Evolutionary conservation across 2,329 filamentous ascomycete species (phyloP).

Genomic region (Aspergillus jensenii): DNA sequence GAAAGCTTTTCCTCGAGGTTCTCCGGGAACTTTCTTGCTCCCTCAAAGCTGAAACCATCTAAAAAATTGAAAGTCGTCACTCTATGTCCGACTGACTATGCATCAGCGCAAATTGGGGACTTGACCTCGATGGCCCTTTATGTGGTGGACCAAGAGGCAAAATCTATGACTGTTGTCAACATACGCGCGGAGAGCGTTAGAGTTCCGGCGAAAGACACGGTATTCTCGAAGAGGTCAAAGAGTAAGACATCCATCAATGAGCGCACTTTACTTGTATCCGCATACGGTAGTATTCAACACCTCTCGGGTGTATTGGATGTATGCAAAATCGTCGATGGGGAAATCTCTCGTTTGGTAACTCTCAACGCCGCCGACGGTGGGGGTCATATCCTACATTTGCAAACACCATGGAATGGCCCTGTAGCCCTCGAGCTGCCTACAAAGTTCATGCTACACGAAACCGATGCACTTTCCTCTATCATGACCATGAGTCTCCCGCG

Average conservation of each 20-base stretch:
- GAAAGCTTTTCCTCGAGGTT: constrained; percentile 64
- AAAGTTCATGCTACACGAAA: constrained; percentile 59
- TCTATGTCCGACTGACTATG: constrained; percentile 50
- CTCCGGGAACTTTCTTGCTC: constrained; percentile 30
- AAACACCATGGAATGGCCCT: constrained; percentile 72
- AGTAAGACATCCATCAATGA: constrained; percentile 20
- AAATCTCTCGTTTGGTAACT: constrained; percentile 67
- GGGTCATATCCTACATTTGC: constrained; percentile 66
- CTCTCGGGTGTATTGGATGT: constrained; percentile 71
- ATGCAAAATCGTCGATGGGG: constrained; percentile 67
- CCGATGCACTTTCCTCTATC: constrained; percentile 59
- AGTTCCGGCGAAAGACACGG: constrained; percentile 26
- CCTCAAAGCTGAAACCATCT: constrained; percentile 23
- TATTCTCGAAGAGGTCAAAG: constrained; percentile 28
- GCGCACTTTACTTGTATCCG: constrained; percentile 33
- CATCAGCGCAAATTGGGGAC: constrained; percentile 31
- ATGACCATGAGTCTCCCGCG: constrained; percentile 52
- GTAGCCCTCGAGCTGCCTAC: constrained; percentile 64
- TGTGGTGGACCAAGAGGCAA: constrained; percentile 68
- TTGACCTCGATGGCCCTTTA: constrained; percentile 52
- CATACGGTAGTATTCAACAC: constrained; percentile 52
- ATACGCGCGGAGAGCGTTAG: constrained; percentile 55
- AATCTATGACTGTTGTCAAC: constrained; percentile 66
- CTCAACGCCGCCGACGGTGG: constrained; percentile 66
- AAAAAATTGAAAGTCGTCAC: constrained; percentile 58